phyloP scores from a whole-genome alignment of 1,139 yeast species.

The Chernovozyma sophiae-reginae region DNA sequence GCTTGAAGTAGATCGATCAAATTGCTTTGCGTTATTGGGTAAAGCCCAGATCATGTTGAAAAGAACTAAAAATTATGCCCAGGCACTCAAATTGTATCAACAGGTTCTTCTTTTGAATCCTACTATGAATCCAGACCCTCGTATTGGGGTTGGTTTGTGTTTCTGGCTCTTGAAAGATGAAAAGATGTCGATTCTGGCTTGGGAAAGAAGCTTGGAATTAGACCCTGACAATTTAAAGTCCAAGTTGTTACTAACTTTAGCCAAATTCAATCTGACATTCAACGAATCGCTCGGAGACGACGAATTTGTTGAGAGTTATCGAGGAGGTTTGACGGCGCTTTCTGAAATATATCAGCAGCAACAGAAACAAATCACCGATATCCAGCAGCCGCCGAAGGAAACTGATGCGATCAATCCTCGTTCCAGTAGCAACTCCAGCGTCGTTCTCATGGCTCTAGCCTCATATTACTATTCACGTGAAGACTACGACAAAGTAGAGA shows the following conservation, averaged over 20 bases:
- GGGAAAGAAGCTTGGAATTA: slow-evolving; percentile 76
- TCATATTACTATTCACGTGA: slow-evolving; percentile 60
- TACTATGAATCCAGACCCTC: slow-evolving; percentile 78
- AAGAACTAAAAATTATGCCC: slow-evolving; percentile 62
- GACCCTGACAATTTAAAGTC: slow-evolving; percentile 62
- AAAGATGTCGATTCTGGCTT: slow-evolving; percentile 70
- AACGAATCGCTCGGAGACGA: slow-evolving; percentile 56
- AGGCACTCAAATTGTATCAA: slow-evolving; percentile 79
- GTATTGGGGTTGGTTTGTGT: slow-evolving; percentile 93
- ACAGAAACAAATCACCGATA: neutral
- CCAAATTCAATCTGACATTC: slow-evolving; percentile 64
- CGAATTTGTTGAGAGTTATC: slow-evolving; percentile 50
- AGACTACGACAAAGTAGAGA: slow-evolving; percentile 54
- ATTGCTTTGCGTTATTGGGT: slow-evolving; percentile 76
- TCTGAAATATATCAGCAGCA: slow-evolving; percentile 18
- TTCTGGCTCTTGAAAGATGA: slow-evolving; percentile 85
- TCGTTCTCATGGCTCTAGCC: slow-evolving; percentile 40
- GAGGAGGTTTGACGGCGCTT: slow-evolving; percentile 37
- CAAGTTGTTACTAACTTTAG: slow-evolving; percentile 60
- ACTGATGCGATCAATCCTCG: slow-evolving; percentile 3
- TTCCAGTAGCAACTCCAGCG: slow-evolving; percentile 25
- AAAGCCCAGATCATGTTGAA: slow-evolving; percentile 78
- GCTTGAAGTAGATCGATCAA: slow-evolving; percentile 46
- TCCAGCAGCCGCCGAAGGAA: slow-evolving; percentile 11
- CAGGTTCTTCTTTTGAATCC: slow-evolving; percentile 77